Evolutionary conservation across 805 yeast genomes (phyloP), one percentile per base, ranked within the genome.

Genomic region (Schwanniomyces pseudopolymorphus): DNA sequence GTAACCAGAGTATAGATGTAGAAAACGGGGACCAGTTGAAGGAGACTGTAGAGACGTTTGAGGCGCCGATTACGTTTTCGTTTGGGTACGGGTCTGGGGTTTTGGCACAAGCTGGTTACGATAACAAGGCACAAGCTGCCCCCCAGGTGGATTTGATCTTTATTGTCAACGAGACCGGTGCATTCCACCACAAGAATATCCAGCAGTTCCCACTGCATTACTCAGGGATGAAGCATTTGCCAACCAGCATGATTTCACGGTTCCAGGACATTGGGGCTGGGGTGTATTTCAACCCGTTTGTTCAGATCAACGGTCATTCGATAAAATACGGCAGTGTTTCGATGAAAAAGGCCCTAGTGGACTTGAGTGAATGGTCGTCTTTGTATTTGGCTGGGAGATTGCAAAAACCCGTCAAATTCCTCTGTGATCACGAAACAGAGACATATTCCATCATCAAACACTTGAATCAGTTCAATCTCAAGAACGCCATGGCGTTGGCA

Each of bases 1-100:
- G 66, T 7, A 85, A 85, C 61, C 90, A 85, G 56, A 66, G 76
- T 22, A 64, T 83, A 9, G 57, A 70, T 1, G 69, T 80, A 3
- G 48, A 46, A 13, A 59, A 66, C 51, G 72, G 79, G 31, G 63
- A 61, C 8, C 71, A 76, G 7, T 66, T 89, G 24, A 61, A 74
- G 14, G 61, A 72, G 2, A 74, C 86, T 2, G 56, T 85, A 33
- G 65, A 78, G 65, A 69, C 73, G 39, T 88, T 88, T 64, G 70
- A 80, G 36, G 85, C 92, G 1, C 91, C 94, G 0, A 79, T 89
- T 11, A 71, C 81, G 44, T 87, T 80, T 56, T 84, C 96, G 0
- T 87, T 92, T 66, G 99, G 97, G 0, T 92, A 92, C 64, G 99
- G 99, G 2, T 87, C 96, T 6, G 96, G 96, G 4, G 96, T 94